phyloP scores from a whole-genome alignment of 2,329 filamentous ascomycete species.

The Pseudopithomyces maydicus region DNA sequence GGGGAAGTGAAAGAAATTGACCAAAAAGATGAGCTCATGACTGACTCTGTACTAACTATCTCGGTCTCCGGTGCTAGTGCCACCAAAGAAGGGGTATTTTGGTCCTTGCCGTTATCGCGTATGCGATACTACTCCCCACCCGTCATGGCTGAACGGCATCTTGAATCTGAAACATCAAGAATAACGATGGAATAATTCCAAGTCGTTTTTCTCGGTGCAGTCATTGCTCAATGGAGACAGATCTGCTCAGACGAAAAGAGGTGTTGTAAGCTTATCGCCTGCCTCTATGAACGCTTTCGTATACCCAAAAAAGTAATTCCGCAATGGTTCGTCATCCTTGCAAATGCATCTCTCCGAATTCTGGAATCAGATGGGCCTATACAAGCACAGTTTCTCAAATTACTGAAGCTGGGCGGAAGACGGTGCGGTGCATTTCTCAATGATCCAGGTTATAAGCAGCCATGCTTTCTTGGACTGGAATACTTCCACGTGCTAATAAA shows the following conservation, averaged over 20 bases:
- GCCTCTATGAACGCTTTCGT: not conserved
- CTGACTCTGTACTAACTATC: constrained; percentile 1
- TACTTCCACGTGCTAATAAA: constrained; percentile 1
- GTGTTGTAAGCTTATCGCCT: not conserved
- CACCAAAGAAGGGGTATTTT: constrained; percentile 6
- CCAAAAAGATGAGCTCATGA: constrained; percentile 8
- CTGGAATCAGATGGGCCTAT: not conserved
- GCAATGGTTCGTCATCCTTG: constrained; percentile 3
- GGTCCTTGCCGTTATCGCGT: constrained; percentile 7
- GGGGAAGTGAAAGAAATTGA: constrained; percentile 1
- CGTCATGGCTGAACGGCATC: constrained; percentile 1
- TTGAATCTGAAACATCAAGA: not conserved
- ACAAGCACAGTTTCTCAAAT: not conserved
- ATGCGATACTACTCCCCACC: constrained; percentile 10
- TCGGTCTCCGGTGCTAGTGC: not conserved
- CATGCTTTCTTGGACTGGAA: constrained; percentile 4
- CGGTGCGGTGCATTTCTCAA: constrained; percentile 2
- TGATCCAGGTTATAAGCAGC: not conserved
- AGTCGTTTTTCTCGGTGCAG: constrained; percentile 2
- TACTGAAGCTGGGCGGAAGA: constrained; percentile 4
- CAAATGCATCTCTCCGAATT: constrained; percentile 1
- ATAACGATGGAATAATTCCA: constrained; percentile 3
- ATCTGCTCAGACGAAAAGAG: constrained; percentile 1
- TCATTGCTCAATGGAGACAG: constrained; percentile 1
- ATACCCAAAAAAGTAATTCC: not conserved